Base-by-base conservation (phyloP, 2,329 filamentous ascomycete genomes). In the Ceratocystiopsis sp. region DNA sequence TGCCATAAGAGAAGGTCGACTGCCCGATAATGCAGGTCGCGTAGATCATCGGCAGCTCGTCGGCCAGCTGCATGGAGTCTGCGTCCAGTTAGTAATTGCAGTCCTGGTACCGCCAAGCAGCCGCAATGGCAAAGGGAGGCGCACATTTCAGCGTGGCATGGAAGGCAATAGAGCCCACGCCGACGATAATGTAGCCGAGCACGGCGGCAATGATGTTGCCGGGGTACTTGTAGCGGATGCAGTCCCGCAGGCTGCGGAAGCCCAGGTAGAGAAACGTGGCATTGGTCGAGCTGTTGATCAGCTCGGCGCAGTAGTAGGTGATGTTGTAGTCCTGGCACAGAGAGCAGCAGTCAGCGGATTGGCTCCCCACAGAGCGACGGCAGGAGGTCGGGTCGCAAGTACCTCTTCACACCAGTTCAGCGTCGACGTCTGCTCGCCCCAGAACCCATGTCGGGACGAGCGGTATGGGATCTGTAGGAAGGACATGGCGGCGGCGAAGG, bases 221-320 rank as follows among this genome's bases (percentile, higher is more conserved):
- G 44, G 85, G 81, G 59, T 94, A 84, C 15, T 69, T 68, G 59
- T 93, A 69, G 49, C 68, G 69, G 35, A 80, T 55, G 58, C 84
- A 93, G 58, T 78, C 85, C 43, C 67, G 63, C 48, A 91, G 74
- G 19, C 87, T 87, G 55, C 79, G 80, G 50, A 75, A 61, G 9
- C 84, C 84, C 17, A 93, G 71, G 58, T 71, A 82, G 52, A 93
- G 67, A 59, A 94, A 94, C 19, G 91, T 64, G 3, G 82, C 58
- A 58, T 94, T 94, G 33, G 85, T 94, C 32, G 87, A 54, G 4
- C 84, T 83, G 61, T 83, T 62, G 46, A 61, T 53, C 17, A 58
- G 48, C 49, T 60, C 59, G 35, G 59, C 59, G 42, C 55, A 57
- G 50, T 61, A 61, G 14, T 49, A 51, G 3, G 55, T 59, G 45